Conservation (phyloP, 352 stramenopile genomes). For the Phytophthora nicotianae region DNA sequence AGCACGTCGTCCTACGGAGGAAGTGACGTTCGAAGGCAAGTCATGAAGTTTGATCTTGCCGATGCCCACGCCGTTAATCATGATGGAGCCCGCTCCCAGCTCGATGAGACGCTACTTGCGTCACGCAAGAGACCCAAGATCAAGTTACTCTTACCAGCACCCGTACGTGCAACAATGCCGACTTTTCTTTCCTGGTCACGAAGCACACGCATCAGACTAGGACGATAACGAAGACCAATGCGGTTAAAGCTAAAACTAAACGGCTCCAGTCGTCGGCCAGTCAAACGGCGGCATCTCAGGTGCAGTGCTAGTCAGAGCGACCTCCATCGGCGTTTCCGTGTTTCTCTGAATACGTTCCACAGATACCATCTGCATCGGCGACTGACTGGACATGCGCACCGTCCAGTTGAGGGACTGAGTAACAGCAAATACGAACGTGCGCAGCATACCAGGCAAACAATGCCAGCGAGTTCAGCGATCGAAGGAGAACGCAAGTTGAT, state of each 20-base stretch:
- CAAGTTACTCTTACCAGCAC: constrained; percentile 50
- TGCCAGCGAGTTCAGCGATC: no score
- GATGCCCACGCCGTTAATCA: constrained; percentile 89
- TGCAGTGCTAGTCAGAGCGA: constrained; percentile 11
- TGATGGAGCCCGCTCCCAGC: constrained; percentile 54
- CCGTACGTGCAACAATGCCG: constrained; percentile 56
- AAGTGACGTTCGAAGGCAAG: constrained; percentile 42
- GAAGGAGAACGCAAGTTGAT: no score
- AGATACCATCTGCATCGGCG: constrained; percentile 23
- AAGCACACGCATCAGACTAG: constrained; percentile 49
- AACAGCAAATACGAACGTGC: constrained; percentile 36
- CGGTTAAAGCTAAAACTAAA: constrained; percentile 55
- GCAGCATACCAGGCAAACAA: no score
- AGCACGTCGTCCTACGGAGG: constrained; percentile 89
- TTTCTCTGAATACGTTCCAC: constrained; percentile 22
- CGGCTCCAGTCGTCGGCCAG: constrained; percentile 46
- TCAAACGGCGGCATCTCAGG: constrained; percentile 9
- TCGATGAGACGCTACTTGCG: constrained; percentile 45
- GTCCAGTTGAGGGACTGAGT: constrained; percentile 22
- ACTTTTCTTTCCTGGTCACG: constrained; percentile 78
- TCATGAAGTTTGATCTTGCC: constrained; percentile 36
- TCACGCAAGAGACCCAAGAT: constrained; percentile 49
- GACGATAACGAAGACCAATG: constrained; percentile 49
- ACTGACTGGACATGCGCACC: constrained; percentile 20
- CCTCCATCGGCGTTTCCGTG: constrained; percentile 20